These are phyloP conservation scores for Irpex lacteus DNA, from an alignment of 1,284 basidiomycete species.

Conservation along the genomic window DNA sequence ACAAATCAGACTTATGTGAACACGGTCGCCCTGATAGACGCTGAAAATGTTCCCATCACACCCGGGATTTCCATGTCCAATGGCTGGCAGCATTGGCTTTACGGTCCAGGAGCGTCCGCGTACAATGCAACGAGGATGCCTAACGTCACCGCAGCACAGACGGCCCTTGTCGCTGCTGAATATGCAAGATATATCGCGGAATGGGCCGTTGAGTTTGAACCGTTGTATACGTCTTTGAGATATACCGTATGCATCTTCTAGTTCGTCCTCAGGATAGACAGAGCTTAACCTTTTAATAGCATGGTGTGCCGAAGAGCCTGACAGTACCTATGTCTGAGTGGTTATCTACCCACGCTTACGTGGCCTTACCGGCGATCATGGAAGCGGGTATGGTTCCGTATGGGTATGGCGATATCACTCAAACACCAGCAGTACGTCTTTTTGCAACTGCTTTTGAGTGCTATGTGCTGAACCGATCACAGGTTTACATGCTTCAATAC, in stretches of 20 bases:
- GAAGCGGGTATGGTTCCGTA: constrained; percentile 1
- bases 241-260: not conserved
- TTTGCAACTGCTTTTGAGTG: not conserved
- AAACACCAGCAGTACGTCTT: constrained; percentile 1
- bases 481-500: constrained; percentile 1
- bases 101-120: not conserved
- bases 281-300: too few species aligned
- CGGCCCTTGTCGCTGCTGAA: not conserved
- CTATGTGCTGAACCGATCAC: not conserved
- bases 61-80: not conserved
- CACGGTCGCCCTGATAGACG: not conserved
- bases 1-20: constrained; percentile 1
- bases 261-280: not conserved
- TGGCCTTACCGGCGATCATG: not conserved
- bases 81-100: not conserved
- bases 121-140: not conserved
- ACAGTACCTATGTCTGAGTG: not conserved
- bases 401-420: constrained; percentile 1
- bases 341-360: not conserved
- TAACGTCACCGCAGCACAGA: not conserved
- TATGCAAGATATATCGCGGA: not conserved
- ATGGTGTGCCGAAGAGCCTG: not conserved
- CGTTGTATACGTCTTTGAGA: not conserved
- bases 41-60: not conserved
- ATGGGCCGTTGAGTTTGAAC: not conserved